Evolutionary conservation across 192 early-diverging fungal genomes (phyloP).

Genomic region (Martensiomyces pterosporus): DNA sequence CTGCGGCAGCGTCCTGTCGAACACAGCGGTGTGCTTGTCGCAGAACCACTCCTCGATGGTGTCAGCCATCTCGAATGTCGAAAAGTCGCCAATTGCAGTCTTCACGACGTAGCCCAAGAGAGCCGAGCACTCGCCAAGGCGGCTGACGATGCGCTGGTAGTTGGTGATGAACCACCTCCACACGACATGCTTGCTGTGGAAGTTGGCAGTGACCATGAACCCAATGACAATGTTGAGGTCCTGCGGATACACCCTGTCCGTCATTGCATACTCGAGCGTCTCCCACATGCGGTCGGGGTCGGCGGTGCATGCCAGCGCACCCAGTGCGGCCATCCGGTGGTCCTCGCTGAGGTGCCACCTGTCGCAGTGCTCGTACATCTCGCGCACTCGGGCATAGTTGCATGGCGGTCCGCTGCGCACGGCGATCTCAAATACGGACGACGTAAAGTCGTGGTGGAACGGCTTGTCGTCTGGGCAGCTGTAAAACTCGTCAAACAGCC

Average conservation of each 20-base stretch:
- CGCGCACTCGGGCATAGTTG: constrained; percentile 44
- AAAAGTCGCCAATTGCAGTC: constrained; percentile 58
- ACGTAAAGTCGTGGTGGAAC: constrained; percentile 49
- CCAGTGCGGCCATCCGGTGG: constrained; percentile 58
- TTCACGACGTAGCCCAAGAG: constrained; percentile 61
- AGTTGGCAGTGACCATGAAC: constrained; percentile 54
- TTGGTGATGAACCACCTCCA: constrained; percentile 62
- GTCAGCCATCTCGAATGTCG: constrained; percentile 49
- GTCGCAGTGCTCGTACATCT: constrained; percentile 45
- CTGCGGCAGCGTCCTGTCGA: constrained; percentile 62
- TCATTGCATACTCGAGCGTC: constrained; percentile 37
- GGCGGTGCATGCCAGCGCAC: constrained; percentile 50
- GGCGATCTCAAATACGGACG: constrained; percentile 58
- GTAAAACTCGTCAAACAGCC: constrained; percentile 60
- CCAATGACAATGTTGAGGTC: constrained; percentile 53
- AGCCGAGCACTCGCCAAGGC: constrained; percentile 57
- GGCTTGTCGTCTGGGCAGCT: constrained; percentile 55
- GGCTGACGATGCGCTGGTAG: constrained; percentile 50
- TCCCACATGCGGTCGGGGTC: constrained; percentile 32
- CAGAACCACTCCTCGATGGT: constrained; percentile 55
- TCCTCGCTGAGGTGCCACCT: constrained; percentile 48
- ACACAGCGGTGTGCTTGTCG: constrained; percentile 51
- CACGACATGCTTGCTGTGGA: constrained; percentile 49
- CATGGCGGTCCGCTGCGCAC: constrained; percentile 42
- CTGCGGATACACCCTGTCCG: constrained; percentile 38